Percentiles rank a stretch among this genome's conserved stretches.
Evolutionary conservation across 768 basidiomycete species (phyloP).

Genomic region (Boletellus sp.): DNA sequence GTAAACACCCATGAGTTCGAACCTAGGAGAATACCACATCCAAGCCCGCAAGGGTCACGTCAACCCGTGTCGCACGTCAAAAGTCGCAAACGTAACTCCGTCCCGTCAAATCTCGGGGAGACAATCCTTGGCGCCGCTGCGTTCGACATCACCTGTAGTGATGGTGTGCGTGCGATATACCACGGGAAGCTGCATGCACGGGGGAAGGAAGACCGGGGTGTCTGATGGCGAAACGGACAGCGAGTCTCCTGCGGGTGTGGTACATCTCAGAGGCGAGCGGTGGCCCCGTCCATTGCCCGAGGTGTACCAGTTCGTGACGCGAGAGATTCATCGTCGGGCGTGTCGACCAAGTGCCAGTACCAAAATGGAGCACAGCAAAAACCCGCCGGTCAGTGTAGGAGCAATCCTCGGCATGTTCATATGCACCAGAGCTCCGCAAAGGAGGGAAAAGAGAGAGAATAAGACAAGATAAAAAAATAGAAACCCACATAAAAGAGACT

Average conservation of each 20-base stretch:
- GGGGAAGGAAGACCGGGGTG: not conserved
- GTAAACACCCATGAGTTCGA: no score
- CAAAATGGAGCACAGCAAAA: not conserved
- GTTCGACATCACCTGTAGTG: not conserved
- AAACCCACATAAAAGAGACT: not conserved
- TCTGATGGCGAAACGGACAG: no score
- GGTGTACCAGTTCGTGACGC: no score
- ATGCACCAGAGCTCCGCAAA: not conserved
- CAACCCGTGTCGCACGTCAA: no score
- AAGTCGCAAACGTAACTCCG: no score
- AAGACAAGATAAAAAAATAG: no score
- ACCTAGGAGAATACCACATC: no score
- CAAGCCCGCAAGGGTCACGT: no score
- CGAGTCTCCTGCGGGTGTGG: no score
- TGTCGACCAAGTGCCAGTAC: not conserved
- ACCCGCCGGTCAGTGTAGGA: not conserved
- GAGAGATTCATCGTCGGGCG: not conserved
- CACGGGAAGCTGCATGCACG: no score
- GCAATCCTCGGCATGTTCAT: not conserved
- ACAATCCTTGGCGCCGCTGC: not conserved
- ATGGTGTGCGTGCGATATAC: not conserved
- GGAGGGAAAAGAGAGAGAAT: not conserved
- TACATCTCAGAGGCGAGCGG: no score
- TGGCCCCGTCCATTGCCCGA: no score
- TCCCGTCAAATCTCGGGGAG: not conserved